Evolutionary conservation across 495 filamentous ascomycete species (phyloP).

Genomic region (Polyplosphaeria fusca): DNA sequence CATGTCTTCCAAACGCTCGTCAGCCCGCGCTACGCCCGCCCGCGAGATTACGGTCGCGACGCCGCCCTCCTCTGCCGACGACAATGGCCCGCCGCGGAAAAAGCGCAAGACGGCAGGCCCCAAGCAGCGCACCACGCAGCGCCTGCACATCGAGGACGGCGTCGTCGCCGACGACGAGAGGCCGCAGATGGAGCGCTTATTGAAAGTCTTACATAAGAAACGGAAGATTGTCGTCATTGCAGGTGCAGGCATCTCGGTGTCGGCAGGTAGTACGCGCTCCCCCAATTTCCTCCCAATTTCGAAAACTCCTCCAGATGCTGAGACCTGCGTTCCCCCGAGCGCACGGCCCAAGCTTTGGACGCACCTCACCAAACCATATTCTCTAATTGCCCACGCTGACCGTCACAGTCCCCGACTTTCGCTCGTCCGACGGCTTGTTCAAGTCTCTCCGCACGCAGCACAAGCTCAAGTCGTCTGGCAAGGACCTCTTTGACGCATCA

Average conservation of each 20-base stretch:
- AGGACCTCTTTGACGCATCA: conserved; percentile 94
- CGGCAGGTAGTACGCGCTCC: conserved; percentile 69
- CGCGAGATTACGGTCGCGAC: conserved; percentile 35
- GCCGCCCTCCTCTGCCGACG: conserved; percentile 46
- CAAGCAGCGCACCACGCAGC: conserved; percentile 71
- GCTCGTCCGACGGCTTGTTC: conserved; percentile 85
- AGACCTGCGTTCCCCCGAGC: no score
- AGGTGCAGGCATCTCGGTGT: conserved; percentile 93
- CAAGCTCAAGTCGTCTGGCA: conserved; percentile 88
- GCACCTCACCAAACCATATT: neutral
- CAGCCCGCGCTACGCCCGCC: conserved; percentile 37
- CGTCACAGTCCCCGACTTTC: conserved; percentile 75
- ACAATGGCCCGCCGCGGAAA: conserved; percentile 63
- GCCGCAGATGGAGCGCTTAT: conserved; percentile 61
- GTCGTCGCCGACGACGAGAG: conserved; percentile 50
- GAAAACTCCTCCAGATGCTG: neutral
- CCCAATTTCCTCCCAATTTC: conserved; percentile 46
- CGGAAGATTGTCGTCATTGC: conserved; percentile 96
- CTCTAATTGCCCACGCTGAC: conserved; percentile 44
- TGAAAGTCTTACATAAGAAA: conserved; percentile 77
- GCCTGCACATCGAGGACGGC: conserved; percentile 61
- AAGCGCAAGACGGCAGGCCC: conserved; percentile 63
- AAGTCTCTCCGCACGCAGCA: conserved; percentile 76
- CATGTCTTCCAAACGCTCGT: conserved; percentile 57
- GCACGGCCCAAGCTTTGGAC: neutral